phyloP scores from a whole-genome alignment of 768 basidiomycete genomes.

The Tulasnella sp. region DNA sequence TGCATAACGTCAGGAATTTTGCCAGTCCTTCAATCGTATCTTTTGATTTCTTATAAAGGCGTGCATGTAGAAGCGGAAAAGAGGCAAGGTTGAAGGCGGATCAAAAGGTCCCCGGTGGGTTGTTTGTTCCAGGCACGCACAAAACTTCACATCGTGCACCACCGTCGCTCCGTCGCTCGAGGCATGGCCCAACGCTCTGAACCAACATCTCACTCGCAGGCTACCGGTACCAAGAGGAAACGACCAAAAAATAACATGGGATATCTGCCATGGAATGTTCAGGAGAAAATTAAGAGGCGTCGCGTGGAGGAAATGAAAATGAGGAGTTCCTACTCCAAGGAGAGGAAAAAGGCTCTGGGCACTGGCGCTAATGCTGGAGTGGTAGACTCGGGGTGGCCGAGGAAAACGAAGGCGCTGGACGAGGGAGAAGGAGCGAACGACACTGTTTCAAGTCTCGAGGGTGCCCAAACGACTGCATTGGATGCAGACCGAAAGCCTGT shows the following conservation, averaged over 20 bases:
- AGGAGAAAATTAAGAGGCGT: conserved; percentile 76
- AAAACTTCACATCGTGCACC: conserved; percentile 6
- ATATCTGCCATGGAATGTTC: conserved; percentile 65
- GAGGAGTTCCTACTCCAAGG: conserved; percentile 74
- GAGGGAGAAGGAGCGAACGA: conserved; percentile 26
- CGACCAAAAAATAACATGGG: conserved; percentile 67
- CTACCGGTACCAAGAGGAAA: conserved; percentile 50
- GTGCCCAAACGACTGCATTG: neutral
- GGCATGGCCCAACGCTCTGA: conserved; percentile 14
- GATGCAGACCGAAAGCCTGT: conserved; percentile 1
- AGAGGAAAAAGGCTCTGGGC: conserved; percentile 57
- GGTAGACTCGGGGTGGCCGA: conserved; percentile 32
- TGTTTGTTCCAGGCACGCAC: conserved; percentile 4
- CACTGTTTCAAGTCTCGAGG: neutral
- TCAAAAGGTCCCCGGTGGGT: neutral
- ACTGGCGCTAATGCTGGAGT: conserved; percentile 28
- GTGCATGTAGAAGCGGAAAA: neutral
- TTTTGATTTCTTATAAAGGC: neutral
- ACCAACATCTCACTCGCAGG: neutral
- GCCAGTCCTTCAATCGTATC: neutral
- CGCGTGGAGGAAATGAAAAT: conserved; percentile 81
- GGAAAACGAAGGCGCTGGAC: conserved; percentile 23
- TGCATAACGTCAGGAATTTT: neutral
- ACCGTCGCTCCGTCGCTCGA: conserved; percentile 28
- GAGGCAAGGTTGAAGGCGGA: neutral